Conservation (phyloP, 2,329 filamentous ascomycete genomes). For the Stemphylium vesicarium region DNA sequence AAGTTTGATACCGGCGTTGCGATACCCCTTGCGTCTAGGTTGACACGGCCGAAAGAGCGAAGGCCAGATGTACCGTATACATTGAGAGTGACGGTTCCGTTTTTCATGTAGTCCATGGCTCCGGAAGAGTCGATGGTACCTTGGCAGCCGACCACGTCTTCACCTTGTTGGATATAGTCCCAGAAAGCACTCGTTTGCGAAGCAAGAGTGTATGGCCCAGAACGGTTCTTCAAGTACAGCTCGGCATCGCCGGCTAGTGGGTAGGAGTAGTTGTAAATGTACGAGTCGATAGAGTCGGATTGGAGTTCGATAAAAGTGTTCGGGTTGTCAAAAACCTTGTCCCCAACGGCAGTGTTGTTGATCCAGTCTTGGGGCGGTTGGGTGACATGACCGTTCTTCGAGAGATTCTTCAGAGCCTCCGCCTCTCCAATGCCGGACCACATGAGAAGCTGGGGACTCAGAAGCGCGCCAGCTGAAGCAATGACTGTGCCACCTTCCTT, state of each 20-base stretch:
- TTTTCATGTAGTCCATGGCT: conserved; percentile 48
- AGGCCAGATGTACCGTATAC: conserved; percentile 64
- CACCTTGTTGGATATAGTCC: conserved; percentile 53
- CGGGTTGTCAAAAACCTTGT: conserved; percentile 62
- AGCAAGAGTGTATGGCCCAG: conserved; percentile 61
- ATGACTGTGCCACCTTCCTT: conserved; percentile 38
- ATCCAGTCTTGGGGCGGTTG: conserved; percentile 54
- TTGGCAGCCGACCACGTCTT: conserved; percentile 57
- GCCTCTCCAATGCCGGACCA: conserved; percentile 48
- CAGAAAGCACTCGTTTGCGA: conserved; percentile 62
- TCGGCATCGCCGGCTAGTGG: conserved; percentile 53
- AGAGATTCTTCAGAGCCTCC: conserved; percentile 37
- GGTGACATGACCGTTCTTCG: conserved; percentile 46
- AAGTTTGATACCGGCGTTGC: conserved; percentile 52
- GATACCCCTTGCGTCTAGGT: conserved; percentile 54
- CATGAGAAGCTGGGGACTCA: conserved; percentile 49
- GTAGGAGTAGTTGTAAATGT: conserved; percentile 55
- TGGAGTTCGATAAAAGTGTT: conserved; percentile 61
- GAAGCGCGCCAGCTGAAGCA: conserved; percentile 43
- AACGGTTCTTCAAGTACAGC: conserved; percentile 56
- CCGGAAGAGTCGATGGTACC: conserved; percentile 61
- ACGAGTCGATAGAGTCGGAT: conserved; percentile 54
- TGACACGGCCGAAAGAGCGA: conserved; percentile 56
- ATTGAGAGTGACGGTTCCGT: conserved; percentile 62
- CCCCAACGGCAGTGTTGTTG: conserved; percentile 57